These are phyloP conservation scores for Staphylotrichum longicolle DNA, from an alignment of 495 filamentous ascomycete species.

Conservation along the genomic window DNA sequence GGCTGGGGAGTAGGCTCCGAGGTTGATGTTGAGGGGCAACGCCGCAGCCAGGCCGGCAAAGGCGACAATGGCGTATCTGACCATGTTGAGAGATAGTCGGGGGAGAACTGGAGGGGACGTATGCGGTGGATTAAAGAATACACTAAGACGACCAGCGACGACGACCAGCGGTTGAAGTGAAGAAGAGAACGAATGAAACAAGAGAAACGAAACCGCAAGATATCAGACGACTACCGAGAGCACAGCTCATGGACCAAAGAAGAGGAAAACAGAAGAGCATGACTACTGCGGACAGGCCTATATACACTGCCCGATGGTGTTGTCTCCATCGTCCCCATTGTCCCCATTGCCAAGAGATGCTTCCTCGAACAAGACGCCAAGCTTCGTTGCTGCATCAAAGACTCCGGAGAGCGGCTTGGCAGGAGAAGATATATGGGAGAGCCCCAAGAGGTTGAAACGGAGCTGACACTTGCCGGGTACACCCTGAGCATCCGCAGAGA, in stretches of 20 bases:
- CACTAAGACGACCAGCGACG: conserved; percentile 37
- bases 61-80: conserved; percentile 40
- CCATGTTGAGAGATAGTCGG: conserved; percentile 36
- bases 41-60: conserved; percentile 46
- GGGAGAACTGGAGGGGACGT: background rate
- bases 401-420: conserved; percentile 23
- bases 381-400: conserved; percentile 16
- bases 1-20: conserved; percentile 59
- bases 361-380: background rate
- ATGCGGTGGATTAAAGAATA: conserved; percentile 19
- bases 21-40: conserved; percentile 60
- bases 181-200: conserved; percentile 19
- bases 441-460: conserved; percentile 31
- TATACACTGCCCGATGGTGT: conserved; percentile 24
- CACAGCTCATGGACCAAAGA: conserved; percentile 39
- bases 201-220: conserved; percentile 28
- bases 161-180: conserved; percentile 39
- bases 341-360: background rate
- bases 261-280: conserved; percentile 18
- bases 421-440: conserved; percentile 22
- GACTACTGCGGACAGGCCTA: conserved; percentile 30
- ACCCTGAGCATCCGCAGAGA: background rate
- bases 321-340: background rate
- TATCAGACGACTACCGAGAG: conserved; percentile 36
- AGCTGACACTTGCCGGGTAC: conserved; percentile 26